Base-by-base conservation (phyloP, 2,329 filamentous ascomycete genomes). In the Capronia americana region DNA sequence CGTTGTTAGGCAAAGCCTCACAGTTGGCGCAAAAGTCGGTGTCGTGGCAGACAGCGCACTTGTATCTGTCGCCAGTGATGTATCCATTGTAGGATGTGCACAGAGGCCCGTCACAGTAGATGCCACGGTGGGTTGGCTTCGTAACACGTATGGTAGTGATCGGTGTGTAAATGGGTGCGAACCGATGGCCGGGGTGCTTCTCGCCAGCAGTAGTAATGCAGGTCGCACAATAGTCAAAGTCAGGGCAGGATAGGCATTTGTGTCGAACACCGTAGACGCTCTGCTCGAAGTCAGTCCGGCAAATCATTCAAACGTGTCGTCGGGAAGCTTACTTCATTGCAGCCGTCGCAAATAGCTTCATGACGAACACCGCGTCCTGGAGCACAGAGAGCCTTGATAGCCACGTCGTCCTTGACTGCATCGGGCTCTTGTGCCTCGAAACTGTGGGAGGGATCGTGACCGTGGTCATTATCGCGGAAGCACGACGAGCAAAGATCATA, bases 201-300 rank as follows among this genome's bases (percentile, higher is more conserved):
- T 87, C 84, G 67, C 80, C 79, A 53, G 92, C 90, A 71, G 85
- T 87, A 73, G 84, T 80, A 65, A 92, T 79, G 79, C 96, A 99
- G 8, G 87, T 83, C 26, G 86, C 85, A 83, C 95, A 99, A 81
- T 92, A 98, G 75, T 99, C 95, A 91, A 92, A 99, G 79, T 99
- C 95, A 51, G 96, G 95, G 83, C 95, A 99, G 77, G 92, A 90
- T 70, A 98, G 84, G 78, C 95, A 99, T 85, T 99, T 99, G 86
- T 98, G 90, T 73, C 95, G 94, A 64, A 97, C 85, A 73, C 95
- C 96, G 73, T 86, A 84, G 74, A 99, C 95, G 77, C 88, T 88
- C 85, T 89, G 69, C 50, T n/a, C 28, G 64, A 51, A n/a, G 17
- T 44, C 38, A 44, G 38, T 65, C 48, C 58, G 30, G 26, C 24